These are phyloP conservation scores for Papiliotrema laurentii DNA, from an alignment of 1,284 basidiomycete genomes.

Conservation along the genomic window DNA sequence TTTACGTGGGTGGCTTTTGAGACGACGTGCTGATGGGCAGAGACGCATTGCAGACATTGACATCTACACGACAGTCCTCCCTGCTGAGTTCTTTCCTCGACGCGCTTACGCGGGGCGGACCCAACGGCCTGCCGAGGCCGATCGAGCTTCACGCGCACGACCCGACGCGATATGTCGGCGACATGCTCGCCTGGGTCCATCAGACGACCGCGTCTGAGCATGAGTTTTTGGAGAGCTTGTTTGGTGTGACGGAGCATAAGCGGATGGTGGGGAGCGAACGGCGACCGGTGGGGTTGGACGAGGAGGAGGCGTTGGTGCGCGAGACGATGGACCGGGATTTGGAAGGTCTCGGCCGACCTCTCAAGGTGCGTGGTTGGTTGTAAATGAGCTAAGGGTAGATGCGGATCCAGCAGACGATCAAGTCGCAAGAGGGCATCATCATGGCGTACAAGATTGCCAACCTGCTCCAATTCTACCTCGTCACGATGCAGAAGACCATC, in stretches of 20 bases:
- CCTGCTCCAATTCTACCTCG: constrained; percentile 86
- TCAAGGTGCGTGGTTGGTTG: constrained; percentile 57
- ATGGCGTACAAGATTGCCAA: constrained; percentile 87
- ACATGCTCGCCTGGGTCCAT: constrained; percentile 99
- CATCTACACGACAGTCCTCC: constrained; percentile 74
- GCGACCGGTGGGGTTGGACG: constrained; percentile 43
- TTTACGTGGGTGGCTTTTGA: constrained; percentile 57
- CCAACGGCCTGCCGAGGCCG: constrained; percentile 79
- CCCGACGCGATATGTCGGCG: constrained; percentile 89
- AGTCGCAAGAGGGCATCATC: constrained; percentile 87
- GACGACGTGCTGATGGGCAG: not conserved
- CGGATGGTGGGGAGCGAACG: constrained; percentile 59
- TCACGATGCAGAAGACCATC: constrained; percentile 88
- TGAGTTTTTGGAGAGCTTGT: constrained; percentile 83
- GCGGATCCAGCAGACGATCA: constrained; percentile 85
- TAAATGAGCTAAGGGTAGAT: constrained; percentile 50
- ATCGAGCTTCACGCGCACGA: constrained; percentile 98
- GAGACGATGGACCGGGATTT: constrained; percentile 78
- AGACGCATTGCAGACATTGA: constrained; percentile 71
- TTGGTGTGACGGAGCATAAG: constrained; percentile 63
- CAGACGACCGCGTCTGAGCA: constrained; percentile 90
- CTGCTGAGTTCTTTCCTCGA: constrained; percentile 75
- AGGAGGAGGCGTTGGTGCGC: constrained; percentile 73
- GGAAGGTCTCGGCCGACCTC: constrained; percentile 76
- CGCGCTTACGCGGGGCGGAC: constrained; percentile 84